Evolutionary conservation across 345 rosid species (phyloP).

Genomic region (Ceriops zippeliana): DNA sequence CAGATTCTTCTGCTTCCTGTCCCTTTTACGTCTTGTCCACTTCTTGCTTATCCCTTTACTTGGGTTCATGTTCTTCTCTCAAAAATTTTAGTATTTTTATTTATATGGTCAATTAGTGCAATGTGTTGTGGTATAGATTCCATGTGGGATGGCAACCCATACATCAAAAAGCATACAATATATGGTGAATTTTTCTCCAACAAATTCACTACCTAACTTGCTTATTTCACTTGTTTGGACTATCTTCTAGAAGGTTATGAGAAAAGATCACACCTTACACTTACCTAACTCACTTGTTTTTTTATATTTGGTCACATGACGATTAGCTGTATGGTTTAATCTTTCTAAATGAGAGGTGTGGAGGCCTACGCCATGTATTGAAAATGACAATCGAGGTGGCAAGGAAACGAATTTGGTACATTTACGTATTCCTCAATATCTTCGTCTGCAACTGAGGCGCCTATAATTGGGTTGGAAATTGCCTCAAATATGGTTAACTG

Average conservation of each 20-base stretch:
- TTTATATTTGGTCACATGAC: background rate
- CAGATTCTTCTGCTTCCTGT: background rate
- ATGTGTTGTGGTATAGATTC: background rate
- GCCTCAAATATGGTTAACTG: too few species aligned
- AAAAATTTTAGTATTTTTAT: background rate
- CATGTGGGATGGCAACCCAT: background rate
- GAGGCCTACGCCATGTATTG: background rate
- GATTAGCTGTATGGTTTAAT: background rate
- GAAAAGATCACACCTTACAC: background rate
- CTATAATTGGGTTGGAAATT: too few species aligned
- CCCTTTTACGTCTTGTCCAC: background rate
- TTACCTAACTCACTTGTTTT: slow-evolving; percentile 15
- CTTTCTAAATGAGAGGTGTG: background rate
- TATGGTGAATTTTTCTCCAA: background rate
- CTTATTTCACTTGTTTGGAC: background rate
- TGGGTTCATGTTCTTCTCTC: background rate
- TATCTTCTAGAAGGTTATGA: slow-evolving; percentile 14
- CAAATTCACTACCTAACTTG: too few species aligned
- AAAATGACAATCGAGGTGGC: background rate
- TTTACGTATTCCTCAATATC: background rate
- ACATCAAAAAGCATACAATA: too few species aligned
- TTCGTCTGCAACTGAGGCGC: background rate
- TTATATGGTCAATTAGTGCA: background rate
- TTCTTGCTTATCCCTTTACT: background rate
- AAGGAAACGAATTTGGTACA: background rate